Percentiles rank a stretch among this genome's conserved stretches.
phyloP scores from a whole-genome alignment of 1,284 basidiomycete genomes.

The Trametes polyzona region DNA sequence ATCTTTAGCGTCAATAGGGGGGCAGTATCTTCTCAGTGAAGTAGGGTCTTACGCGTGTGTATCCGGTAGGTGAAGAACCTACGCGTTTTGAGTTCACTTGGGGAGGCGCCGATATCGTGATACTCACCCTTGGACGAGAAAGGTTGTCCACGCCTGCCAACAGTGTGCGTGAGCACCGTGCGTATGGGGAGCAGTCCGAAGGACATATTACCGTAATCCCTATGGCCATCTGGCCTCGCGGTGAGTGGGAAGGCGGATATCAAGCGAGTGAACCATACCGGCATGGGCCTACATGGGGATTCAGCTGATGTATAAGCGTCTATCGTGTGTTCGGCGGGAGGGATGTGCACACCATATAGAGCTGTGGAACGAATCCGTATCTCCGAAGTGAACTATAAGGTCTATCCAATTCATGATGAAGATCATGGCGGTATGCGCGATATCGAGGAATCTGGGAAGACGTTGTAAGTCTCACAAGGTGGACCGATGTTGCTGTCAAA shows the following conservation, averaged over 20 bases:
- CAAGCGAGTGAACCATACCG: too few species aligned
- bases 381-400: slow-evolving; percentile 4
- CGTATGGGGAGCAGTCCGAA: not conserved
- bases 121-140: not conserved
- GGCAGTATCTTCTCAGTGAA: not conserved
- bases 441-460: slow-evolving; percentile 7
- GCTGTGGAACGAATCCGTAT: slow-evolving; percentile 5
- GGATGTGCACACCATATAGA: not conserved
- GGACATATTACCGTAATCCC: slow-evolving; percentile 3
- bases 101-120: not conserved
- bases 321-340: too few species aligned
- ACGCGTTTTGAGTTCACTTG: not conserved
- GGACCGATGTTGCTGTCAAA: not conserved
- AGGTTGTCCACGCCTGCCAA: not conserved
- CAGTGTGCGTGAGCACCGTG: not conserved
- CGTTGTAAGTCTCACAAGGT: not conserved
- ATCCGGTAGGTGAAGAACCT: slow-evolving; percentile 21
- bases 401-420: slow-evolving; percentile 15
- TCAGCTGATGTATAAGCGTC: too few species aligned
- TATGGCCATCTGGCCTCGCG: slow-evolving; percentile 11
- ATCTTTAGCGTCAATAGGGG: not conserved
- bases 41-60: slow-evolving; percentile 8
- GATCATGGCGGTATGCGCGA: slow-evolving; percentile 10
- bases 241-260: too few species aligned
- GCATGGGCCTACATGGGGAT: not conserved